Base-by-base conservation (phyloP, 148 eudicot species). In the Rhododendron williamsianum region DNA sequence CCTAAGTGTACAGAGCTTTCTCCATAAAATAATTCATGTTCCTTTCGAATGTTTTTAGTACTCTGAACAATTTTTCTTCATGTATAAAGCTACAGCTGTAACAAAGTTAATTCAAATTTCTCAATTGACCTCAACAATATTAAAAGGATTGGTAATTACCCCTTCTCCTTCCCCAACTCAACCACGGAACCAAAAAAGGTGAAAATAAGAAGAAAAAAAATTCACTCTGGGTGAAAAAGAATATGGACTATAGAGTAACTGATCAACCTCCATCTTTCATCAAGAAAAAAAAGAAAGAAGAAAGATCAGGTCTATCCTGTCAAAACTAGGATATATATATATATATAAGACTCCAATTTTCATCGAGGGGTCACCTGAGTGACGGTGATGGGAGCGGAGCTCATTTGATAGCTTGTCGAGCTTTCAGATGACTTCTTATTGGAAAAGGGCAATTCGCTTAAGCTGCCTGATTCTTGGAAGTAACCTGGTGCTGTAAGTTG, bases 341-440 rank as follows among this genome's bases (percentile, higher is more conserved):
- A 2, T 33, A 13, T 71, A 33, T 12, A 71, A 3, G 52, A 45
- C 51, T 8, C 46, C 46, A 8, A 81, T 76, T 80, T 60, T 95
- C 93, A 97, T 92, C 98, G 89, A 6, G 99, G 98, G 73, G 85
- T 88, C 76, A 94, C 88, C 60, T 91, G 78, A 82, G 98, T 94
- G 83, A 97, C 86, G 25, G 92, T 91, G 58, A 78, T 78, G 33
- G 96, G 92, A 38, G 83, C 88, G 38, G 97, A 96, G 86, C 94
- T 94, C 87, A 91, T 89, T 43, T 92, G 96, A 80, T 86, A 83
- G 84, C 92, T 89, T 84, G 92, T 84, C 54, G 93, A 89, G 83
- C 89, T 87, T 63, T 74, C 92, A 8, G 87, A 77, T 38, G 86
- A 81, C 87, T 89, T 94, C 10, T 86, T 87, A 60, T 87, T 92